A percentile compares a stretch with the other conserved stretches of the same genome.
These are phyloP conservation scores for Rhodamnia rubescens DNA, from an alignment of 345 rosid species.

Conservation along the genomic window DNA sequence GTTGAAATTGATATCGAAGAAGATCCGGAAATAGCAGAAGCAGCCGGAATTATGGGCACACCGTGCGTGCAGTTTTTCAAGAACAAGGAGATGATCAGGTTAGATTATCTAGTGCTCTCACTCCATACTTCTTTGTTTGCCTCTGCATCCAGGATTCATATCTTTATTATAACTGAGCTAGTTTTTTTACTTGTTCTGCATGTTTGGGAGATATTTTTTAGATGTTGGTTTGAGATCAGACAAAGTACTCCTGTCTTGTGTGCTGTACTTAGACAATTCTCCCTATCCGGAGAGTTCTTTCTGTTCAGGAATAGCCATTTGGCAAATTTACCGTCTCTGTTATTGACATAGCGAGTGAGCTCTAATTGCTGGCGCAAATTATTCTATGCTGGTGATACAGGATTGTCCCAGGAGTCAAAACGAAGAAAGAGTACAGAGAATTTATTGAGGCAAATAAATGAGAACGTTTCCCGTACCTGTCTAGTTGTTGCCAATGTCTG, in stretches of 20 bases:
- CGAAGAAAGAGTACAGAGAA: slow-evolving; percentile 93
- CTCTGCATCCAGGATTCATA: background rate
- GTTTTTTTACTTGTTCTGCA: background rate
- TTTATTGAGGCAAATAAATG: slow-evolving; percentile 77
- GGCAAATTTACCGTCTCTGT: background rate
- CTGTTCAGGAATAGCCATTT: background rate
- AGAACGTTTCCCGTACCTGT: slow-evolving; percentile 1
- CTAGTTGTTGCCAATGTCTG: slow-evolving; percentile 4
- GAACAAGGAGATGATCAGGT: slow-evolving; percentile 89
- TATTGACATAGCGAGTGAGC: background rate
- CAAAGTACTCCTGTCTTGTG: background rate
- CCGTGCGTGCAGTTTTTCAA: slow-evolving; percentile 96
- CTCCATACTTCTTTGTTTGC: background rate
- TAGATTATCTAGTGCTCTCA: slow-evolving; percentile 1
- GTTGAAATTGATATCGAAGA: slow-evolving; percentile 95
- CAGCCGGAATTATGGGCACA: slow-evolving; percentile 96
- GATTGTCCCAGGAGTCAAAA: slow-evolving; percentile 78
- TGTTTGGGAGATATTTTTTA: background rate
- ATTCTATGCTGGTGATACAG: slow-evolving; percentile 21
- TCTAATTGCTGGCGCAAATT: background rate
- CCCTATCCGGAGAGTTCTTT: background rate
- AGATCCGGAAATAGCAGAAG: slow-evolving; percentile 91
- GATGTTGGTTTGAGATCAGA: background rate
- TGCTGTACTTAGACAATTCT: background rate
- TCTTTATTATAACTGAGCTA: background rate